These are phyloP conservation scores for Ustulina deusta DNA, from an alignment of 2,329 filamentous ascomycete species.

Conservation along the genomic window DNA sequence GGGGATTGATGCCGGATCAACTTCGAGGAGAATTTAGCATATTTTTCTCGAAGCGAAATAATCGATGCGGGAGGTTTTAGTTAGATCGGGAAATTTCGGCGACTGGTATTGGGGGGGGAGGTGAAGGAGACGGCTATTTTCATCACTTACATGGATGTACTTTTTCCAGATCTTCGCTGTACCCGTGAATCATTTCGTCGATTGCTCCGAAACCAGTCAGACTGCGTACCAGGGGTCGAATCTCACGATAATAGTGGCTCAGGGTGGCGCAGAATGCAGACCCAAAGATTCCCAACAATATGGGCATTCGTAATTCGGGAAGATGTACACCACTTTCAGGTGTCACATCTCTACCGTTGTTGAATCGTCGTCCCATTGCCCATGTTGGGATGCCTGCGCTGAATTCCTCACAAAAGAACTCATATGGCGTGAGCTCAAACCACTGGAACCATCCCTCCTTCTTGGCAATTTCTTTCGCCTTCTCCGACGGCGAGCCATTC, in stretches of 20 bases:
- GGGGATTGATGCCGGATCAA: constrained; percentile 89
- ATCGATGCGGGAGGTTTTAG: not conserved
- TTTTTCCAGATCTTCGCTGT: constrained; percentile 86
- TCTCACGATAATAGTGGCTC: constrained; percentile 94
- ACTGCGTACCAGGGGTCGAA: constrained; percentile 82
- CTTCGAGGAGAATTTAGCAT: constrained; percentile 24
- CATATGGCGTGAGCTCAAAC: constrained; percentile 96
- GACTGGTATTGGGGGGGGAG: not conserved
- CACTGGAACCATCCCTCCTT: constrained; percentile 94
- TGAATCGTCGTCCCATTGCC: constrained; percentile 87
- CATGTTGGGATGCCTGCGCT: constrained; percentile 93
- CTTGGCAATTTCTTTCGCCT: constrained; percentile 64
- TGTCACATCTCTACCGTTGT: constrained; percentile 74
- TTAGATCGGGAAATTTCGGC: not conserved
- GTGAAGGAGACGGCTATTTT: not conserved
- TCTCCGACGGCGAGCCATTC: constrained; percentile 56
- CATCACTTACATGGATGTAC: constrained; percentile 76
- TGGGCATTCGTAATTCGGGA: constrained; percentile 85
- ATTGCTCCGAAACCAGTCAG: constrained; percentile 80
- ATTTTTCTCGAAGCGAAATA: not conserved
- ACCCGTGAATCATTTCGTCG: constrained; percentile 84
- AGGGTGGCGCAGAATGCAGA: constrained; percentile 96
- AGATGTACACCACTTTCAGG: constrained; percentile 75
- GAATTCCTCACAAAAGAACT: constrained; percentile 95
- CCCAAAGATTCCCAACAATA: constrained; percentile 94